A percentile compares a stretch with the other conserved stretches of the same genome.
phyloP scores from a whole-genome alignment of 306 rosid species.

The Quillaja saponaria region DNA sequence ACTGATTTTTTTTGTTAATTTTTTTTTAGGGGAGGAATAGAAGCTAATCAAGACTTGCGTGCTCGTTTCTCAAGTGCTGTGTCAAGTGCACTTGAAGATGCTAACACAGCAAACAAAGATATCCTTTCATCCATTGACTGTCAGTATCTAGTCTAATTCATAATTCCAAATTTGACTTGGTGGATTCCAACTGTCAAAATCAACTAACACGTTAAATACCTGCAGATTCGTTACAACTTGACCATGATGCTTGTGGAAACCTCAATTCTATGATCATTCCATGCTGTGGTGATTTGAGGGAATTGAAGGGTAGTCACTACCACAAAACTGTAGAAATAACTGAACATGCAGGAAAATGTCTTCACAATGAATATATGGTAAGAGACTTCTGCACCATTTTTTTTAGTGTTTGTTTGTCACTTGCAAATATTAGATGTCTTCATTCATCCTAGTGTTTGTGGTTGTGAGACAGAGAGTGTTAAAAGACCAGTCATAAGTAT shows the following conservation, averaged over 20 bases:
- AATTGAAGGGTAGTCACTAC: slow-evolving; percentile 91
- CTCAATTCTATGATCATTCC: slow-evolving; percentile 80
- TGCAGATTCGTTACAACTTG: slow-evolving; percentile 95
- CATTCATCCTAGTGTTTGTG: too few relatives aligned
- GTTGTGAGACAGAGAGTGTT: too few relatives aligned
- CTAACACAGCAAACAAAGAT: slow-evolving; percentile 71
- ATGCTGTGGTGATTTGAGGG: slow-evolving; percentile 86
- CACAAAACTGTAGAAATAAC: slow-evolving; percentile 89
- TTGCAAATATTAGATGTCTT: too few relatives aligned
- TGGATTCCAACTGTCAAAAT: slow-evolving; percentile 11
- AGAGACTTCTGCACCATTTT: slow-evolving; percentile 20
- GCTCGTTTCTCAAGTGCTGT: slow-evolving; percentile 70
- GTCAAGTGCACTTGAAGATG: slow-evolving; percentile 81
- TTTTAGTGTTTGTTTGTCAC: neutral
- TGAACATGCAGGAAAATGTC: slow-evolving; percentile 82
- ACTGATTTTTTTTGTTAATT: slow-evolving; percentile 15
- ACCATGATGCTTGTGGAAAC: slow-evolving; percentile 88
- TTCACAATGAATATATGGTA: slow-evolving; percentile 85
- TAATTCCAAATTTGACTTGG: slow-evolving; percentile 1
- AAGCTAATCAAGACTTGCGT: slow-evolving; percentile 75
- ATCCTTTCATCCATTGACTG: slow-evolving; percentile 78
- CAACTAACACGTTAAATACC: slow-evolving; percentile 29
- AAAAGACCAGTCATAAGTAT: too few relatives aligned
- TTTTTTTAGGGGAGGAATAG: slow-evolving; percentile 69
- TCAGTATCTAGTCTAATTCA: slow-evolving; percentile 49